Evolutionary conservation across 192 early-diverging fungal species (phyloP), one percentile per base, ranked within the genome.

Genomic region (Backusella luteola): DNA sequence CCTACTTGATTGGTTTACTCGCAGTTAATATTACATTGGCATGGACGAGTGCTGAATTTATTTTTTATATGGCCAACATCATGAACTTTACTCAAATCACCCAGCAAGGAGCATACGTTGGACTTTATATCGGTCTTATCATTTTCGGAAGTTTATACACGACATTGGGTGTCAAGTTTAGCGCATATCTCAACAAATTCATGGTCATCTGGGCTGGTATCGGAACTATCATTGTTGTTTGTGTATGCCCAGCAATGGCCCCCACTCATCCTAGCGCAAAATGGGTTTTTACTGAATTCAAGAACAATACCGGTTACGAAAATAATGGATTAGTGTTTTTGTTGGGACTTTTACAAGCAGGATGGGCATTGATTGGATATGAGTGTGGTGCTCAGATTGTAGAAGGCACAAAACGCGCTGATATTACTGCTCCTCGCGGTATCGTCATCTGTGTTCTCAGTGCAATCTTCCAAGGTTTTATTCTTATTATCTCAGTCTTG

Each of bases 241-340:
- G 85, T 52, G 78, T 79, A 9, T 73, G 69, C 17, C 79, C 79
- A 52, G 86, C 80, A 46, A 85, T 85, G 67, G 77, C 84, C 11
- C 78, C 84, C 17, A 46, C 80, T 67, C 80, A 81, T 38, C 80
- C 80, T 36, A 75, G 80, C 0, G 82, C 81, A 9, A 71, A 78
- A 34, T 87, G 83, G 71, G 86, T 85, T 9, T 87, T 87, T 52
- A 83, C 86, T 5, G 52, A 69, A 34, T 87, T 83, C 34, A 80
- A 79, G 68, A 87, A 87, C 59, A 84, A 83, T 32, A 87, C 86
- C 44, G 86, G 86, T 32, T 87, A 81, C 67, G 76, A 76, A 38
- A 87, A 83, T 56, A 34, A 49, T 41, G 84, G 79, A n/a, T 78
- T 82, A 23, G 85, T 84, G 19, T 84, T 84, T 67, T 74, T 87